Percentiles rank a stretch among this genome's conserved stretches.
Evolutionary conservation across 2,329 filamentous ascomycete genomes (phyloP).

Genomic region (Alternaria alternata): DNA sequence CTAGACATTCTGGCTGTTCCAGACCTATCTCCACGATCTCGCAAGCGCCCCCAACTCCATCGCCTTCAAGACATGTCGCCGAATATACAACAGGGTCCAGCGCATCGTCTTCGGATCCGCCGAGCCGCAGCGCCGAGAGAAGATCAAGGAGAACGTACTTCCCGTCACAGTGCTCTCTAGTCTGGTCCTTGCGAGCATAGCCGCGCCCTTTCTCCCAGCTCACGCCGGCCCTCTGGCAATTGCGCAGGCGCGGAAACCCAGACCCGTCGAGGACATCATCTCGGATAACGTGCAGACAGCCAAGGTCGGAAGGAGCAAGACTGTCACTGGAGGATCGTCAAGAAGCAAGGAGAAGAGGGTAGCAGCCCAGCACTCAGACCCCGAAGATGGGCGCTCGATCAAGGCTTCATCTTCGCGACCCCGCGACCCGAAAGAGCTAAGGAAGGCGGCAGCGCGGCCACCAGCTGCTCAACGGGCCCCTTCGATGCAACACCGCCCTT

Average conservation of each 20-base stretch:
- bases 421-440: conserved; percentile 38
- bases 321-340: conserved; percentile 62
- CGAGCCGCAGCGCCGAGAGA: conserved; percentile 73
- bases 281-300: conserved; percentile 64
- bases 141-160: conserved; percentile 81
- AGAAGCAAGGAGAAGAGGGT: conserved; percentile 55
- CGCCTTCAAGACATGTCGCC: conserved; percentile 81
- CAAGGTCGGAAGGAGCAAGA: conserved; percentile 73
- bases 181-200: conserved; percentile 79
- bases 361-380: conserved; percentile 46
- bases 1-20: conserved; percentile 90
- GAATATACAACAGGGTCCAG: conserved; percentile 89
- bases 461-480: conserved; percentile 27
- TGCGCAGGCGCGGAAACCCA: conserved; percentile 80
- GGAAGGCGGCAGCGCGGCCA: conserved; percentile 40
- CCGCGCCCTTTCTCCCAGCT: conserved; percentile 75
- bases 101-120: conserved; percentile 83
- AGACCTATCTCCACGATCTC: conserved; percentile 86
- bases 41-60: conserved; percentile 76
- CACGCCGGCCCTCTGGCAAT: conserved; percentile 83
- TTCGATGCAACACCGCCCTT: conserved; percentile 52
- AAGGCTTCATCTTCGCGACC: conserved; percentile 50
- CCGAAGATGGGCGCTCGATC: conserved; percentile 44
- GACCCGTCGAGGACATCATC: conserved; percentile 68
- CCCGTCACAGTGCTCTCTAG: conserved; percentile 83